phyloP scores from a whole-genome alignment of 2,329 filamentous ascomycete species.

The Septoria petroselini region DNA sequence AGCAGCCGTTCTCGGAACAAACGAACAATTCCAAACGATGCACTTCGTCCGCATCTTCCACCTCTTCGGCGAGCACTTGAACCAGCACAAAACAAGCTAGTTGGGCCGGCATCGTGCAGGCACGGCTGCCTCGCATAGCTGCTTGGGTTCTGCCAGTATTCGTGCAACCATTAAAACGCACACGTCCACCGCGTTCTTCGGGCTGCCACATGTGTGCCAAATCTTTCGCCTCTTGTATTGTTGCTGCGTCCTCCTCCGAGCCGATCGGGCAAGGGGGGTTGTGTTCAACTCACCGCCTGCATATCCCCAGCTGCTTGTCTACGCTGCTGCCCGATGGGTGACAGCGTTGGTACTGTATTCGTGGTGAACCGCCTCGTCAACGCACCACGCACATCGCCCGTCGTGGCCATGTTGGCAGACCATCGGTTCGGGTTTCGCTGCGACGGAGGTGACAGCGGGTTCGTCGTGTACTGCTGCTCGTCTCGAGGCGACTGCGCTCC shows the following conservation, averaged over 20 bases:
- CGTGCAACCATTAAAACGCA: too few species aligned
- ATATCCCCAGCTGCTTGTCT: conserved; percentile 52
- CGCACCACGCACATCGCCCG: conserved; percentile 68
- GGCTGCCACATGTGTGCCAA: too few species aligned
- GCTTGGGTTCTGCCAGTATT: too few species aligned
- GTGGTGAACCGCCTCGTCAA: conserved; percentile 92
- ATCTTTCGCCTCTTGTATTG: too few species aligned
- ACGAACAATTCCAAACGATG: background rate
- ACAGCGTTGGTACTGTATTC: conserved; percentile 72
- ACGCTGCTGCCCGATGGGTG: conserved; percentile 55
- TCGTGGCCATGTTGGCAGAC: conserved; percentile 42
- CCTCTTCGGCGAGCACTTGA: too few species aligned
- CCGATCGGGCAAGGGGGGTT: background rate
- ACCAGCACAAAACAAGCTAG: too few species aligned
- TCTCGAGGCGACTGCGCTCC: conserved; percentile 73
- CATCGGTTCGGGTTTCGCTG: conserved; percentile 36
- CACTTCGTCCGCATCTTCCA: too few species aligned
- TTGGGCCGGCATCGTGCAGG: too few species aligned
- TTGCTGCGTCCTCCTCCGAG: too few species aligned
- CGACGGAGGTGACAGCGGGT: conserved; percentile 50
- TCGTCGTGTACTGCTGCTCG: conserved; percentile 56
- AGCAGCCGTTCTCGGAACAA: conserved; percentile 5
- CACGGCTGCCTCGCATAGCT: too few species aligned
- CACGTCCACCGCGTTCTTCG: too few species aligned
- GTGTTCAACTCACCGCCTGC: conserved; percentile 33